These are phyloP conservation scores for Populus deltoides DNA, from an alignment of 345 rosid species.

Conservation along the genomic window DNA sequence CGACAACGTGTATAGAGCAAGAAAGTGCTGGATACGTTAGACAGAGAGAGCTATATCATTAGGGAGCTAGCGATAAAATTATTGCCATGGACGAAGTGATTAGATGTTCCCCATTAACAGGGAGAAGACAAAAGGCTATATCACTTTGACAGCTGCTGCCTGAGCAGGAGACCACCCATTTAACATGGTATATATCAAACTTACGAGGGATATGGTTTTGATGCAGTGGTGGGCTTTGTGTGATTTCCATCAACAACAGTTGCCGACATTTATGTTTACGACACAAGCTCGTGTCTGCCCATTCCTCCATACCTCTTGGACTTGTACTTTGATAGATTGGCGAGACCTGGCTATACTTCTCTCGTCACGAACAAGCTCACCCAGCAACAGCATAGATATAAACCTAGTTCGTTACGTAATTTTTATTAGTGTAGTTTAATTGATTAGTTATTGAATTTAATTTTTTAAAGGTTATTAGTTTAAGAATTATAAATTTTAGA, in stretches of 20 bases:
- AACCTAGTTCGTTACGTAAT: too few species aligned
- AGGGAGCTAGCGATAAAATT: neutral
- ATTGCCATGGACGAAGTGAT: neutral
- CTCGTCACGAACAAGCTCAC: too few species aligned
- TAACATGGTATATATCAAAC: neutral
- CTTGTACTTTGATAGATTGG: too few species aligned
- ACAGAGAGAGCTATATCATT: too few species aligned
- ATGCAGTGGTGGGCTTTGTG: neutral
- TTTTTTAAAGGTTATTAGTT: too few species aligned
- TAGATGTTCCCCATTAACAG: neutral
- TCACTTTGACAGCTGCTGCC: neutral
- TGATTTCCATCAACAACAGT: neutral
- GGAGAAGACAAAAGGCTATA: conserved; percentile 6
- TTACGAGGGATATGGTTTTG: neutral
- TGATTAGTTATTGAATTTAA: too few species aligned
- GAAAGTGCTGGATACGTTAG: too few species aligned
- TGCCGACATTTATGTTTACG: conserved; percentile 1
- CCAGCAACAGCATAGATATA: too few species aligned
- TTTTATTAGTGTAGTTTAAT: too few species aligned
- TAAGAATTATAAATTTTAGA: fast-evolving
- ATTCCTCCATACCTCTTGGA: neutral
- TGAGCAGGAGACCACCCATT: conserved; percentile 5
- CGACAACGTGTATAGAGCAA: too few species aligned
- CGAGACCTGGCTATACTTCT: too few species aligned
- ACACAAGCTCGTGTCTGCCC: neutral